These are phyloP conservation scores for Centella asiatica DNA, from an alignment of 129 eudicot species.

Conservation along the genomic window DNA sequence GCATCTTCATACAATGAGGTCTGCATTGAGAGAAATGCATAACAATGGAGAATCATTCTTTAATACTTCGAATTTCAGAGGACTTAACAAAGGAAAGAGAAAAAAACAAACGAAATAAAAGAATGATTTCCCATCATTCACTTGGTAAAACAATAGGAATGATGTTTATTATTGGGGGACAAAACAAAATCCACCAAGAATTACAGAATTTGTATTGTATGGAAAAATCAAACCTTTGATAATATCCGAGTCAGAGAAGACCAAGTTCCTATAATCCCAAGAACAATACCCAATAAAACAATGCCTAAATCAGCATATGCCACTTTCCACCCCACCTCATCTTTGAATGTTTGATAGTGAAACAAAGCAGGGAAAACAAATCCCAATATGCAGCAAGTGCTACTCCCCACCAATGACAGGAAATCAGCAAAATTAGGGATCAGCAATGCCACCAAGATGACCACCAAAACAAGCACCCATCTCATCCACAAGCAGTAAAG, in stretches of 20 bases:
- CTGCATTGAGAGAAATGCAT: too few species aligned
- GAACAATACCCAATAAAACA: conserved; percentile 37
- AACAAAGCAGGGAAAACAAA: conserved; percentile 53
- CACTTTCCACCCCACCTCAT: conserved; percentile 28
- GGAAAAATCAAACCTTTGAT: conserved; percentile 14
- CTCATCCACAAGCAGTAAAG: conserved; percentile 52
- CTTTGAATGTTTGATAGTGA: conserved; percentile 40
- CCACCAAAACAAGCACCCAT: conserved; percentile 47
- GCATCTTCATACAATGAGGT: too few species aligned
- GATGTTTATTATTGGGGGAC: neutral
- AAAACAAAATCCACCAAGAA: neutral
- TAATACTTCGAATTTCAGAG: too few species aligned
- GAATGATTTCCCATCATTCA: neutral
- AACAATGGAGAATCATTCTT: too few species aligned
- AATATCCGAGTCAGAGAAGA: conserved; percentile 36
- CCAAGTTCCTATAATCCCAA: conserved; percentile 58
- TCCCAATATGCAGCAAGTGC: conserved; percentile 50
- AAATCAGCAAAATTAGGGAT: conserved; percentile 64
- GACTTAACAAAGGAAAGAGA: too few species aligned
- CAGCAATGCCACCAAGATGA: conserved; percentile 43
- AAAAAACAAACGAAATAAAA: too few species aligned
- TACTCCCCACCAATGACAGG: conserved; percentile 57
- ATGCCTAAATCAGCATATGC: conserved; percentile 31
- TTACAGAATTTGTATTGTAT: neutral
- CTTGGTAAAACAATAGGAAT: neutral